Evolutionary conservation across 768 basidiomycete genomes (phyloP).

Genomic region (Suillus brevipes): DNA sequence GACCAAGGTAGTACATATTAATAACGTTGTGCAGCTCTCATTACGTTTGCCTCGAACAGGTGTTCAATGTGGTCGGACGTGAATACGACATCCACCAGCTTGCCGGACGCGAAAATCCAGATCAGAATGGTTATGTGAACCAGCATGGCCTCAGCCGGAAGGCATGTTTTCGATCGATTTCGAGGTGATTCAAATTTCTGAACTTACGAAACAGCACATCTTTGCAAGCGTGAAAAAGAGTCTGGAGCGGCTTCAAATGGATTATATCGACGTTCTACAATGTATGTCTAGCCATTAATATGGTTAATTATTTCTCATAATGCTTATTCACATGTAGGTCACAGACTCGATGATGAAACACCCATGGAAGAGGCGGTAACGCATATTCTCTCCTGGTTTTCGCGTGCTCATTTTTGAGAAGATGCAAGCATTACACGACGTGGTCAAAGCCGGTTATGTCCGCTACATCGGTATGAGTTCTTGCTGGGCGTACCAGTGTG

Average conservation of each 20-base stretch:
- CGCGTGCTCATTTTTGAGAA: constrained; percentile 3
- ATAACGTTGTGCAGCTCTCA: not conserved
- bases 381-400: not conserved
- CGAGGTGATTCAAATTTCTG: constrained; percentile 12
- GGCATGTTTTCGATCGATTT: constrained; percentile 16
- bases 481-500: constrained; percentile 43
- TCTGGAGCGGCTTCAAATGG: constrained; percentile 43
- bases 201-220: constrained; percentile 41
- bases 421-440: constrained; percentile 53
- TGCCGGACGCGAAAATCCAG: constrained; percentile 26
- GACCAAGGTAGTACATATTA: constrained; percentile 55
- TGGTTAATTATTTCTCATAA: not conserved
- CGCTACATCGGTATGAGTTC: constrained; percentile 48
- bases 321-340: constrained; percentile 30
- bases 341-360: constrained; percentile 52
- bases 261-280: constrained; percentile 62
- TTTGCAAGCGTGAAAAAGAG: constrained; percentile 53
- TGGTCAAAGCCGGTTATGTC: constrained; percentile 49
- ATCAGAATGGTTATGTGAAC: constrained; percentile 48
- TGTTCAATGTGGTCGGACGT: constrained; percentile 42
- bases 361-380: constrained; percentile 47
- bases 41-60: constrained; percentile 20
- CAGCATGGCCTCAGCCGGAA: constrained; percentile 48
- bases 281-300: constrained; percentile 28
- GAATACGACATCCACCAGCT: constrained; percentile 17